Evolutionary conservation across 257 asterid species (phyloP), one percentile per base, ranked within the genome.

Genomic region (Gentiana dahurica): DNA sequence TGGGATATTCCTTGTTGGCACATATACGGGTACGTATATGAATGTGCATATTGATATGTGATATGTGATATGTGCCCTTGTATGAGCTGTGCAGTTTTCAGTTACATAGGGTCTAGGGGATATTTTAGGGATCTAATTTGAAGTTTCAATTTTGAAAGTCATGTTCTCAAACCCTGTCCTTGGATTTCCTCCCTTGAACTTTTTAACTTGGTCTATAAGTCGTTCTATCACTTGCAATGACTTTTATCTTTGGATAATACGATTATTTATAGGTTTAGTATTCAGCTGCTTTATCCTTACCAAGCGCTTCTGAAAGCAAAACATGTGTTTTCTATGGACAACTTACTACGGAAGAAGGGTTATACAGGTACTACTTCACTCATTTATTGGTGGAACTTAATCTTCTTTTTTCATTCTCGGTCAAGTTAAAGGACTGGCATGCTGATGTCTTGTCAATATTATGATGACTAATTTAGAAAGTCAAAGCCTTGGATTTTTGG

Each of bases 251-350:
- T 34, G 50, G 49, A 73, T 71, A 65, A 69, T 41, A 24, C 53
- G 56, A 67, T 50, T 57, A 34, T 34, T 56, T 59, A 68, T 66
- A 90, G 96, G 81, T 85, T 62, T 64, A 58, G 55, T n/a, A 71
- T 75, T 65, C 71, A 36, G 72, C 93, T 92, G 53, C 75, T 61
- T 44, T 68, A 75, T 84, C 97, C 95, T 54, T 73, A 77, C 68
- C 99, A 88, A 70, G 94, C 95, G 62, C 93, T 92, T 67, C 34
- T 88, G 71, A 80, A 68, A 78, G 99, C 93, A 66, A 92, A 92
- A 65, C 97, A 85, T 66, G 85, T 92, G 55, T 92, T 92, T 76
- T 72, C 72, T 61, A 51, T 86, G 82, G 86, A 79, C 72, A 88
- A 92, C 83, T 81, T 92, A 70, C 74, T 92, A 69, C 84, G 95